Conservation (phyloP, 2,329 filamentous ascomycete genomes). For the Colletotrichum zoysiae region DNA sequence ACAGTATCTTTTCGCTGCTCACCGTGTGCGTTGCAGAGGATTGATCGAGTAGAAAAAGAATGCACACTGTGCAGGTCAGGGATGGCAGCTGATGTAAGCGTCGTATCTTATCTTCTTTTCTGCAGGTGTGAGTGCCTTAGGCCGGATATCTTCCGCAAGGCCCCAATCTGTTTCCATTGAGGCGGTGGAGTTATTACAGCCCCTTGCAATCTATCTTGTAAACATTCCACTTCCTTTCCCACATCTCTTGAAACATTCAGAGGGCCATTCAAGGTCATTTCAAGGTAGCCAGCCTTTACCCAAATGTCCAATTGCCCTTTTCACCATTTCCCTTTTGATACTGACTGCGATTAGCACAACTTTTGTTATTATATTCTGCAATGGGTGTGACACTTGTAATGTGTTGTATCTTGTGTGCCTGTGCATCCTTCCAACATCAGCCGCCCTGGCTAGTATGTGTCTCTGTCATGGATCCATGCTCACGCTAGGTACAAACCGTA, state of each 20-base stretch:
- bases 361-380: no score
- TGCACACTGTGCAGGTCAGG: background rate
- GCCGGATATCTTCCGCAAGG: background rate
- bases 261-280: background rate
- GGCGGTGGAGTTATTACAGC: background rate
- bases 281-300: background rate
- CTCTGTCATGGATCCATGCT: background rate
- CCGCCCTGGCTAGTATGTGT: no score
- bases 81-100: background rate
- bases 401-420: no score
- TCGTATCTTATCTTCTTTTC: background rate
- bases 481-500: background rate
- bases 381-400: no score
- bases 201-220: background rate
- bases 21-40: background rate
- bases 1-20: background rate
- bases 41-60: background rate
- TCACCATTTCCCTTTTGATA: no score
- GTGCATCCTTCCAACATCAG: no score
- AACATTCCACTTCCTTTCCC: conserved; percentile 1
- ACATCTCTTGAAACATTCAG: background rate
- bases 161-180: no score
- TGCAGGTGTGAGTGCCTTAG: background rate
- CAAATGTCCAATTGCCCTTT: background rate
- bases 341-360: no score